Evolutionary conservation across 225 moss, liverwort and hornwort genomes (phyloP).

Genomic region (Pseudisothecium myosuroides): DNA sequence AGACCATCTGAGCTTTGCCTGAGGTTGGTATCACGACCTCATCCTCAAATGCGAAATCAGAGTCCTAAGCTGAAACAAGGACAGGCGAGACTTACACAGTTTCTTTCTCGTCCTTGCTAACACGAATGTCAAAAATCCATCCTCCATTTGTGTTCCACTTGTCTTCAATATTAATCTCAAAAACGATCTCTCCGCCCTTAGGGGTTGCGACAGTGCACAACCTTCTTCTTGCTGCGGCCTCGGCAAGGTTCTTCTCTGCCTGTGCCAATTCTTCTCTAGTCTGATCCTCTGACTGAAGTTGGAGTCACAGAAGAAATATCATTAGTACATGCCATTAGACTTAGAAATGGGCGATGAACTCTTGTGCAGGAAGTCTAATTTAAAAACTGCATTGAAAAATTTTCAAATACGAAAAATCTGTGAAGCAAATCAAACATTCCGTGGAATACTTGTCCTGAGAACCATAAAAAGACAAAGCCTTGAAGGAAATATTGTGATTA

Average conservation of each 20-base stretch:
- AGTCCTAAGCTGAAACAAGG: background rate
- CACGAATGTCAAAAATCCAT: conserved; percentile 91
- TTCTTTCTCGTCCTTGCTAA: conserved; percentile 94
- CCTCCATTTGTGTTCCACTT: conserved; percentile 96
- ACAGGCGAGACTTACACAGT: conserved; percentile 34
- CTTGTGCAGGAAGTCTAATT: background rate
- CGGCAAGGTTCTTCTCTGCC: conserved; percentile 51
- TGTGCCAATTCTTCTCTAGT: conserved; percentile 42
- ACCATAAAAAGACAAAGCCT: background rate
- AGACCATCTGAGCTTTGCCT: background rate
- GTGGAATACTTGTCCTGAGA: too few relatives aligned
- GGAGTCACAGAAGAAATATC: background rate
- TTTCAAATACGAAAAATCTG: background rate
- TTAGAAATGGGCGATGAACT: background rate
- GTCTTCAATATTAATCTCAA: conserved; percentile 65
- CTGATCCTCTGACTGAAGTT: conserved; percentile 58
- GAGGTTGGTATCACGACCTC: background rate
- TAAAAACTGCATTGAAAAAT: background rate
- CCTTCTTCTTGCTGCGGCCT: conserved; percentile 70
- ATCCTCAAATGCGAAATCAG: background rate
- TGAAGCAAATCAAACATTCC: background rate
- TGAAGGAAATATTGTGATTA: background rate
- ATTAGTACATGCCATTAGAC: background rate
- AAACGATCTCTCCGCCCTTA: conserved; percentile 43
- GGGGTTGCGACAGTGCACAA: conserved; percentile 40